Evolutionary conservation across 2,329 filamentous ascomycete species (phyloP), one percentile per base, ranked within the genome.

Genomic region (Ascochyta fabae): DNA sequence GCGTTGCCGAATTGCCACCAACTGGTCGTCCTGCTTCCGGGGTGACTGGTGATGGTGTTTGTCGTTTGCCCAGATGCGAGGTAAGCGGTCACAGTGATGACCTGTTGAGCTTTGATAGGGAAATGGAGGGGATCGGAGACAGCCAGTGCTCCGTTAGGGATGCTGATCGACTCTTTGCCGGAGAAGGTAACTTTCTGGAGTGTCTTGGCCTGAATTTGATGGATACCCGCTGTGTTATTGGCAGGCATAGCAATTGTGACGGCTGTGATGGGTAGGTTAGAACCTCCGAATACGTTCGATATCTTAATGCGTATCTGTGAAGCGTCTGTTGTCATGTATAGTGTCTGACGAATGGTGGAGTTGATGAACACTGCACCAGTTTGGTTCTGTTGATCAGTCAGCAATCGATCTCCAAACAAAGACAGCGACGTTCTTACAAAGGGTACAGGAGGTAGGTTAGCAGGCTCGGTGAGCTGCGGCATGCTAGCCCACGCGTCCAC

Each of bases 311-410:
- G 84, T 58, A 89, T 80, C 22, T 84, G 79, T 3, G 80, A 74
- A 3, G 83, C 81, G 1, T 79, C 81, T 4, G 87, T 78, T 7
- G 85, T 84, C 61, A 87, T 76, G 60, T 86, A 83, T 13, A 89
- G 69, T 0, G 87, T 89, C 71, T 90, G 87, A 3, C 87, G 85
- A 59, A 90, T 80, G 0, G 87, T 89, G 1, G 85, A 81, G 64
- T 88, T 83, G 41, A 77, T 74, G 67, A 89, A 88, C 6, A 86
- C 80, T n/a, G 77, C 69, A 10, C 77, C 76, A 1, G 78, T 80
- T 56, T 77, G 75, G 68, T 86, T 86, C 83, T 86, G 56, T 1
- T 3, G 46, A 23, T 44, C 19, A 51, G 29, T 51, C 2, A 50
- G 13, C 13, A 6, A 22, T 19, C 4, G 15, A 35, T 19, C 1